Base-by-base conservation (phyloP, 306 rosid species). In the Ormosia semicastrata region DNA sequence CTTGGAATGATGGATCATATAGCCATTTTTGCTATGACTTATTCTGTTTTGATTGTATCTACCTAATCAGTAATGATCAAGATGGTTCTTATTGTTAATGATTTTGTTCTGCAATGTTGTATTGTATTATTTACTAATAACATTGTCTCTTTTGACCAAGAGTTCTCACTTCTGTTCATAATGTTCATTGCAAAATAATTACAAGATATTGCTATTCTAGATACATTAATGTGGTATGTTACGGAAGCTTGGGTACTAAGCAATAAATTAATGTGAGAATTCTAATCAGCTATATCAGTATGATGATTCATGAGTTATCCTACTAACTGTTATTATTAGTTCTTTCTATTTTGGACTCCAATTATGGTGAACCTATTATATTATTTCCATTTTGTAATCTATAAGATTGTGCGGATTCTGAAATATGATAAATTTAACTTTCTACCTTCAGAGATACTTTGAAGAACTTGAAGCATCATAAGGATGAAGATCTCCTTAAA, bases 371-470 rank as follows among this genome's bases (percentile, higher is more conserved):
- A 29, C 37, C 46, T 30, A 24, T 63, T 17, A 43, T 39, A 59
- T 46, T 40, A 12, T 70, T 80, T 66, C 57, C 18, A 15, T 37
- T 57, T 77, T 49, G 39, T 62, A 7, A 60, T 76, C 66, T 53
- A 10, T 59, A 46, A 14, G 63, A 40, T 34, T 77, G 34, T 33
- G 34, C 2, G 34, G 52, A 59, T 81, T 71, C 44, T 83, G 59
- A 79, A 15, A 15, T 69, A 49, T 83, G 71, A 29, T 10, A 34
- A 36, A 9, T 74, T 81, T 65, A 37, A 50, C 56, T 72, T 52
- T 50, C 14, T n/a, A n/a, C n/a, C n/a, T n/a, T n/a, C n/a, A n/a
- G n/a, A n/a, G n/a, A n/a, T n/a, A n/a, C n/a, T n/a, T n/a, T n/a
- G n/a, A n/a, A n/a, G n/a, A n/a, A n/a, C n/a, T n/a, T n/a, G n/a